Evolutionary conservation across 441 rosid species (phyloP).

Genomic region (Arabidopsis lyrata): DNA sequence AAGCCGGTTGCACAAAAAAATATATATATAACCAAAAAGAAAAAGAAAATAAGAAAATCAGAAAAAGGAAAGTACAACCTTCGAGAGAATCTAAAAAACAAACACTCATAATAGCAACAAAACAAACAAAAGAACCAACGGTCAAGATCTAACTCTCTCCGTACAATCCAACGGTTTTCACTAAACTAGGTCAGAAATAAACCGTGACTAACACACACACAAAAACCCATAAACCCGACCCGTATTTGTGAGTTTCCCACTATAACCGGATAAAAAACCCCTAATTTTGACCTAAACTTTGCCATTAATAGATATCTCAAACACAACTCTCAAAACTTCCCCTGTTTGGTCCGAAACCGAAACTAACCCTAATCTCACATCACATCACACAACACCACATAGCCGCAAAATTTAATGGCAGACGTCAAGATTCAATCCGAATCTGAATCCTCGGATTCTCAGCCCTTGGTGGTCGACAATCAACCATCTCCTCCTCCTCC

Average conservation of each 20-base stretch:
- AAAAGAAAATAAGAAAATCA: background rate
- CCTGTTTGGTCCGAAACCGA: conserved; percentile 3
- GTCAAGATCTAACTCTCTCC: conserved; percentile 39
- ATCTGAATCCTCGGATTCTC: conserved; percentile 60
- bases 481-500: background rate
- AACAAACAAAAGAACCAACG: conserved; percentile 45
- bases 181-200: conserved; percentile 45
- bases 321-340: conserved; percentile 11
- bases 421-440: conserved; percentile 60
- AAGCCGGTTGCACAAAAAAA: no score
- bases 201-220: conserved; percentile 30
- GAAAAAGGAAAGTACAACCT: background rate
- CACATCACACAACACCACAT: background rate
- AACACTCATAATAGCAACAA: background rate
- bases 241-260: conserved; percentile 16
- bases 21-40: background rate
- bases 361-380: conserved; percentile 28
- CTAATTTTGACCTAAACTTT: conserved; percentile 58
- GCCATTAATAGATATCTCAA: conserved; percentile 38
- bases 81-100: background rate
- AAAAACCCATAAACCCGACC: conserved; percentile 44
- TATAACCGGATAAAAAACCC: conserved; percentile 43
- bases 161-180: conserved; percentile 56
- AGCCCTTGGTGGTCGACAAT: conserved; percentile 45
- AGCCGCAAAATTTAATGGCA: conserved; percentile 26